Evolutionary conservation across 2,329 filamentous ascomycete species (phyloP).

Genomic region (Cladosporium sp.): DNA sequence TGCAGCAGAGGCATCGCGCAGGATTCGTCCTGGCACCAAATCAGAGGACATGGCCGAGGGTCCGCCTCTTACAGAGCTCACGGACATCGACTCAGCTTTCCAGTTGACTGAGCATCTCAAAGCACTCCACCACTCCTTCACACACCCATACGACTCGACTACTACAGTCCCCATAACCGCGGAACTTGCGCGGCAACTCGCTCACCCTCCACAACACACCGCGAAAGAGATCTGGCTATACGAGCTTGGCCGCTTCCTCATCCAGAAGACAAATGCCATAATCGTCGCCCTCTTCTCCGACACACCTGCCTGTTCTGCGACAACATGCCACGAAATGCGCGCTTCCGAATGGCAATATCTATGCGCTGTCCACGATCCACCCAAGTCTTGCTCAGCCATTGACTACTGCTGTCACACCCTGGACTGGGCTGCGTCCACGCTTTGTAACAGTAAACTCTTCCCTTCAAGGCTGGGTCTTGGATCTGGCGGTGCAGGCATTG

Average conservation of each 20-base stretch:
- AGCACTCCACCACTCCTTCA: constrained; percentile 80
- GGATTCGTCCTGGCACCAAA: constrained; percentile 89
- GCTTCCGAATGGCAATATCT: constrained; percentile 99
- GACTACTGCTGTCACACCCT: constrained; percentile 99
- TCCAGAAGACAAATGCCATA: constrained; percentile 87
- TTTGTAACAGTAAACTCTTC: constrained; percentile 93
- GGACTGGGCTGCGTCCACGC: constrained; percentile 92
- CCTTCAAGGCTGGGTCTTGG: constrained; percentile 72
- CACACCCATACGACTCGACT: constrained; percentile 67
- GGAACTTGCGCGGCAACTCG: constrained; percentile 69
- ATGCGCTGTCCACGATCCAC: constrained; percentile 93
- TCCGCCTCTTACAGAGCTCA: constrained; percentile 78
- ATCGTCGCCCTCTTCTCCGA: constrained; percentile 93
- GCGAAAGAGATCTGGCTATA: constrained; percentile 94
- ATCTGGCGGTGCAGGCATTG: constrained; percentile 20
- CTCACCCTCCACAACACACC: constrained; percentile 73
- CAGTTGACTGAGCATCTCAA: constrained; percentile 96
- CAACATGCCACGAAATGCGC: constrained; percentile 95
- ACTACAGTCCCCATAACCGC: constrained; percentile 72
- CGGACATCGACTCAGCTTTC: constrained; percentile 93
- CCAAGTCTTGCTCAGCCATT: constrained; percentile 95
- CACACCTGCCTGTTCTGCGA: constrained; percentile 77
- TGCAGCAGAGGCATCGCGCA: constrained; percentile 65
- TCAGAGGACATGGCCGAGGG: constrained; percentile 90
- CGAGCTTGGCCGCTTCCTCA: constrained; percentile 93